phyloP scores from a whole-genome alignment of 495 filamentous ascomycete genomes.

The Lindgomyces ingoldianus region DNA sequence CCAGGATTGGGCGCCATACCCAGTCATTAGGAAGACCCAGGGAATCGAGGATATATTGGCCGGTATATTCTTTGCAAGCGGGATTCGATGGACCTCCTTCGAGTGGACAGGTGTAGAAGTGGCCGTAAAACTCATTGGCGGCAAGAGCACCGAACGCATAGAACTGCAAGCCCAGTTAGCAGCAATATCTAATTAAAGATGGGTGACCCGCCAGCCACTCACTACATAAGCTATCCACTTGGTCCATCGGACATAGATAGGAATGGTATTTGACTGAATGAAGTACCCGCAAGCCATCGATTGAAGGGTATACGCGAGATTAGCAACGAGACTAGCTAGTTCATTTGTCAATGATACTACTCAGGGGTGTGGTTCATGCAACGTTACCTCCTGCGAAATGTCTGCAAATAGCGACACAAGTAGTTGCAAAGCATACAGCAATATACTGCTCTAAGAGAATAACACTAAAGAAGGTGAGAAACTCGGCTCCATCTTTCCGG shows the following conservation, averaged over 20 bases:
- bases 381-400: constrained; percentile 61
- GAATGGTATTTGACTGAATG: constrained; percentile 68
- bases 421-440: constrained; percentile 36
- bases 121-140: constrained; percentile 67
- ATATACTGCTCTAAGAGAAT: constrained; percentile 65
- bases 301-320: constrained; percentile 70
- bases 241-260: constrained; percentile 71
- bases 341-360: background rate
- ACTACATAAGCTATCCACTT: constrained; percentile 61
- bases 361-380: background rate
- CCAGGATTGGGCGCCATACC: constrained; percentile 63
- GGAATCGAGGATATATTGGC: constrained; percentile 64
- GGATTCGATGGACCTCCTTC: constrained; percentile 58
- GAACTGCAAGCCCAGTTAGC: constrained; percentile 47
- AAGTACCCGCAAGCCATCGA: constrained; percentile 72
- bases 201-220: constrained; percentile 34
- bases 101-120: constrained; percentile 68
- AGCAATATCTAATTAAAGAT: background rate
- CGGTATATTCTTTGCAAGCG: constrained; percentile 65
- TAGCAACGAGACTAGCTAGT: constrained; percentile 55
- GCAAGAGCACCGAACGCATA: constrained; percentile 68
- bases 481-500: constrained; percentile 57
- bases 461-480: constrained; percentile 68
- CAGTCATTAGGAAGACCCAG: constrained; percentile 64
- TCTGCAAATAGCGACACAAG: constrained; percentile 59